A percentile compares a stretch with the other conserved stretches of the same genome.
phyloP scores from a whole-genome alignment of 768 basidiomycete species.

The Imleria badia region DNA sequence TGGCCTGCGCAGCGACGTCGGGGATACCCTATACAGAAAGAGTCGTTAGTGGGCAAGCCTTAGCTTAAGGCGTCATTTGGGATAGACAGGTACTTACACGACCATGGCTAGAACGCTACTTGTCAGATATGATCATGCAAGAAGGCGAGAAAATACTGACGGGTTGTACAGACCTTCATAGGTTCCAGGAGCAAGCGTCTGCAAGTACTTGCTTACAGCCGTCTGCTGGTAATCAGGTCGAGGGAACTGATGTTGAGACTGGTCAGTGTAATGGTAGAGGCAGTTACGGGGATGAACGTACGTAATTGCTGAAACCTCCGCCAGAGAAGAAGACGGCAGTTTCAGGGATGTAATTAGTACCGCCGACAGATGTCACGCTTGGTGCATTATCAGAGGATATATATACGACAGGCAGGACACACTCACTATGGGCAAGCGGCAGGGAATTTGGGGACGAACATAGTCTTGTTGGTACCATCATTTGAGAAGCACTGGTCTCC shows the following conservation, averaged over 20 bases:
- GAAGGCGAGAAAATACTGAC: slow-evolving; percentile 33
- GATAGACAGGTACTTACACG: slow-evolving; percentile 40
- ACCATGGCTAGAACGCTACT: slow-evolving; percentile 39
- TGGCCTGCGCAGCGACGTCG: slow-evolving; percentile 64
- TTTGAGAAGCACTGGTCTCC: slow-evolving; percentile 58
- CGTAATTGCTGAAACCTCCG: slow-evolving; percentile 73
- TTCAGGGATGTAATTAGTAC: slow-evolving; percentile 60
- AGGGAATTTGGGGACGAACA: slow-evolving; percentile 63
- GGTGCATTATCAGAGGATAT: background rate
- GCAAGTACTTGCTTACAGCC: slow-evolving; percentile 46
- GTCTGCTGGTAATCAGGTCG: slow-evolving; percentile 54
- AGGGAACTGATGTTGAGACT: slow-evolving; percentile 38
- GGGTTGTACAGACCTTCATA: slow-evolving; percentile 62
- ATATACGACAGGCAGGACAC: too few species aligned
- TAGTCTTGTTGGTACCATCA: slow-evolving; percentile 50
- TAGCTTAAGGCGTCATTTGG: too few species aligned
- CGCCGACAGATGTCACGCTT: slow-evolving; percentile 75
- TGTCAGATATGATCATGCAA: background rate
- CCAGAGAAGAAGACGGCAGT: slow-evolving; percentile 61
- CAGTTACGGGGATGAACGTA: slow-evolving; percentile 25
- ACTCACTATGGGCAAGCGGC: slow-evolving; percentile 56
- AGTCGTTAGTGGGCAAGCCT: background rate
- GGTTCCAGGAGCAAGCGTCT: slow-evolving; percentile 43
- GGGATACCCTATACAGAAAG: slow-evolving; percentile 46
- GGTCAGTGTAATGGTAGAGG: slow-evolving; percentile 3